Percentiles rank a stretch among this genome's conserved stretches.
Evolutionary conservation across 176 grass and related monocot genomes (phyloP).

Genomic region (Saccharum spontaneum): DNA sequence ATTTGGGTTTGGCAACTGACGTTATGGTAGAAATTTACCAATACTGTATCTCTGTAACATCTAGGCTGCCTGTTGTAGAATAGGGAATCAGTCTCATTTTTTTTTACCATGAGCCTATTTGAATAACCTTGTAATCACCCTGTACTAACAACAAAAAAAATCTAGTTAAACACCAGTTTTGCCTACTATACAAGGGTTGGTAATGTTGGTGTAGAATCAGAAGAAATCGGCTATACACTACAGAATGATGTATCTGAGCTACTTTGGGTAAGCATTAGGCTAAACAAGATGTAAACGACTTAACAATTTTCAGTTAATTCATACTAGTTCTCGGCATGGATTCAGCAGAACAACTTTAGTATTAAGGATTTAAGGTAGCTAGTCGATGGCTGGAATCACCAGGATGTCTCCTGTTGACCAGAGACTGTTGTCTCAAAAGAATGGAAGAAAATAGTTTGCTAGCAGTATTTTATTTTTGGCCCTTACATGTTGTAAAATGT

Average conservation of each 20-base stretch:
- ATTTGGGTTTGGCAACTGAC: constrained; percentile 86
- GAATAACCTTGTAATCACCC: constrained; percentile 26
- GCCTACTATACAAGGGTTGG: not conserved
- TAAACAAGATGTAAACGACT: constrained; percentile 7
- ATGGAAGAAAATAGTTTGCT: not conserved
- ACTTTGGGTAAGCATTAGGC: not conserved
- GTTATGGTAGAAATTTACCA: constrained; percentile 12
- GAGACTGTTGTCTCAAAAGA: not conserved
- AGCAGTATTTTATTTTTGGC: not conserved
- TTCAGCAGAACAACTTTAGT: not conserved
- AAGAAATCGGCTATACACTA: not conserved
- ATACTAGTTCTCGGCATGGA: not conserved
- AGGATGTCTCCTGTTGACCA: too few species aligned
- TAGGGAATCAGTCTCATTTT: not conserved
- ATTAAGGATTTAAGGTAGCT: not conserved
- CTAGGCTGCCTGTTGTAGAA: constrained; percentile 11
- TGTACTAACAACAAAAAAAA: constrained; percentile 25
- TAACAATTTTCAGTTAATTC: constrained; percentile 7
- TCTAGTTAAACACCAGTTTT: constrained; percentile 21
- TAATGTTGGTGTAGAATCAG: not conserved
- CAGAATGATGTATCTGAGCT: constrained; percentile 13
- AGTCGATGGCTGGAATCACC: not conserved
- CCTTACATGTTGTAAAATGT: not conserved
- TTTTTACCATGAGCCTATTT: constrained; percentile 31
- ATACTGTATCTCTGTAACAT: constrained; percentile 36